These are phyloP conservation scores for Pichia gijzeniarum DNA, from an alignment of 805 yeast species.

Conservation along the genomic window DNA sequence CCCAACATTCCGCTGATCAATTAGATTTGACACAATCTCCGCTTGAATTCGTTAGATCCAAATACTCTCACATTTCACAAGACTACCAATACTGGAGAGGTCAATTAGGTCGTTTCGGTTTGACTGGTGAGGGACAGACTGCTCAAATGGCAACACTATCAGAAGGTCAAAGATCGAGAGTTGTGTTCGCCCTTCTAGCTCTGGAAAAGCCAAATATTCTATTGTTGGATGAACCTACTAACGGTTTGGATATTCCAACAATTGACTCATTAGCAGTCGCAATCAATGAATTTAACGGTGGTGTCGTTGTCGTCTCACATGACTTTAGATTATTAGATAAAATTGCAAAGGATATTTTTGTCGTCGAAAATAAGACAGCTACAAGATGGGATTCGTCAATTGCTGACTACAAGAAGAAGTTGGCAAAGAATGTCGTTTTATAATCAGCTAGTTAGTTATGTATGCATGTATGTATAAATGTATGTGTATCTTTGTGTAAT, in stretches of 20 bases:
- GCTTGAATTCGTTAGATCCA: conserved; percentile 93
- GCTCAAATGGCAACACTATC: conserved; percentile 97
- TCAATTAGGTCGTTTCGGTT: conserved; percentile 95
- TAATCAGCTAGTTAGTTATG: conserved; percentile 23
- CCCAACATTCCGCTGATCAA: conserved; percentile 98
- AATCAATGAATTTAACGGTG: conserved; percentile 90
- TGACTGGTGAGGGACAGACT: conserved; percentile 98
- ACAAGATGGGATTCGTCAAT: conserved; percentile 95
- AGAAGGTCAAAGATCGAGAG: conserved; percentile 99
- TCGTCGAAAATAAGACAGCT: conserved; percentile 91
- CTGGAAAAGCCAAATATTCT: conserved; percentile 92
- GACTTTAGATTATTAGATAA: conserved; percentile 97
- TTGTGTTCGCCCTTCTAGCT: conserved; percentile 93
- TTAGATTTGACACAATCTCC: conserved; percentile 93
- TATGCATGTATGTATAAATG: too few species aligned
- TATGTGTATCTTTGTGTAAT: background rate
- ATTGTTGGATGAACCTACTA: conserved; percentile 97
- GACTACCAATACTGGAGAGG: conserved; percentile 99
- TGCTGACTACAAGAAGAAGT: conserved; percentile 85
- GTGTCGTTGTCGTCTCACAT: conserved; percentile 97
- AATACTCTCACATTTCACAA: conserved; percentile 83
- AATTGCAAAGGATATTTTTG: conserved; percentile 95
- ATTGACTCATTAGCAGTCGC: conserved; percentile 98
- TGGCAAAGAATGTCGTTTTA: conserved; percentile 85
- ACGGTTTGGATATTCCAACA: conserved; percentile 97